Percentiles rank a stretch among this genome's conserved stretches.
Evolutionary conservation across 2,329 filamentous ascomycete species (phyloP).

Genomic region (Helotiales sp.): DNA sequence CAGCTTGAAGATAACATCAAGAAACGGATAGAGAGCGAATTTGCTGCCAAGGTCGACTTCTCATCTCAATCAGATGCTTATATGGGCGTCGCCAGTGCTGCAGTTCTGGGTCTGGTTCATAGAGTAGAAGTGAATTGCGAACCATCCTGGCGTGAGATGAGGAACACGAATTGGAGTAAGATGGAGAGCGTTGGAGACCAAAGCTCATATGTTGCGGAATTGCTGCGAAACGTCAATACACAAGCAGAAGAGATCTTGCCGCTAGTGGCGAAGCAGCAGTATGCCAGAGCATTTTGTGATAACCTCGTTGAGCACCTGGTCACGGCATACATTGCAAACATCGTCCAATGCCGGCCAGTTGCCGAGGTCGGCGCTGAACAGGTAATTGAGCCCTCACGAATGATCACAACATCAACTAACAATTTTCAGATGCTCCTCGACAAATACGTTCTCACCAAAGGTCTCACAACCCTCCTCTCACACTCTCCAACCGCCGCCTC

Average conservation of each 20-base stretch:
- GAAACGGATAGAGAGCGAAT: constrained; percentile 78
- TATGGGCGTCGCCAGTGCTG: constrained; percentile 88
- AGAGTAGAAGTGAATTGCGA: constrained; percentile 83
- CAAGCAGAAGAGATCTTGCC: constrained; percentile 74
- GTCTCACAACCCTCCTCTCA: constrained; percentile 69
- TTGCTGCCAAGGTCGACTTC: constrained; percentile 76
- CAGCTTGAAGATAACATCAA: constrained; percentile 95
- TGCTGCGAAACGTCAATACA: constrained; percentile 71
- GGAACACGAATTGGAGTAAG: constrained; percentile 90
- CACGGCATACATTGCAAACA: constrained; percentile 75
- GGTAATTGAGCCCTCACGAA: constrained; percentile 43
- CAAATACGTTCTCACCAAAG: constrained; percentile 85
- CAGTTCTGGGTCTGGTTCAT: constrained; percentile 80
- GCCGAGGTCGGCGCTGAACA: constrained; percentile 94
- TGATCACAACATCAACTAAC: constrained; percentile 26
- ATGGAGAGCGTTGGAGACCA: constrained; percentile 94
- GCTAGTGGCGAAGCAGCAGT: constrained; percentile 85
- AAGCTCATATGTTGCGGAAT: constrained; percentile 84
- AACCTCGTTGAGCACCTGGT: constrained; percentile 90
- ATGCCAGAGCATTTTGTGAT: constrained; percentile 91
- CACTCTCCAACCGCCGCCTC: constrained; percentile 40
- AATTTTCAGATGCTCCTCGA: constrained; percentile 81
- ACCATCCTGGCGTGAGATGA: constrained; percentile 93
- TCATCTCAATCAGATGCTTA: constrained; percentile 94
- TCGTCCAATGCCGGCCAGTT: constrained; percentile 87